Evolutionary conservation across 495 filamentous ascomycete genomes (phyloP).

Genomic region (Cercophora newfieldiana): DNA sequence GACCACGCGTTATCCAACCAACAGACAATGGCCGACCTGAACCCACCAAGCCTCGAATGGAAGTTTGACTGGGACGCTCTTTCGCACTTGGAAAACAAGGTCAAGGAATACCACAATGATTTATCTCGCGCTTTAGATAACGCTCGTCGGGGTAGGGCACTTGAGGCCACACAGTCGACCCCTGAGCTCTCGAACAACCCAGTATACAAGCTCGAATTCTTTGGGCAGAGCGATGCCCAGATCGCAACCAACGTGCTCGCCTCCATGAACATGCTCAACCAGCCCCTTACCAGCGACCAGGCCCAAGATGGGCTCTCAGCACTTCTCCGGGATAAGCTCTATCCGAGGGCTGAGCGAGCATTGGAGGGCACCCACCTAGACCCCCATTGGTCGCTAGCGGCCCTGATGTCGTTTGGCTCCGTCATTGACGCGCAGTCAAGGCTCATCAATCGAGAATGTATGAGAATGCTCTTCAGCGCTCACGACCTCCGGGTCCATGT

Average conservation of each 20-base stretch:
- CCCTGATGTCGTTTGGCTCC: constrained; percentile 74
- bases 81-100: constrained; percentile 59
- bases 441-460: constrained; percentile 72
- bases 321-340: constrained; percentile 34
- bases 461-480: constrained; percentile 76
- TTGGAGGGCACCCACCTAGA: constrained; percentile 45
- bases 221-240: constrained; percentile 50
- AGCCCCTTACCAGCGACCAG: constrained; percentile 26
- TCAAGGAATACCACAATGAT: constrained; percentile 61
- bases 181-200: not conserved
- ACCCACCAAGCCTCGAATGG: constrained; percentile 65
- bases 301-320: constrained; percentile 34
- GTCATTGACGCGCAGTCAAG: constrained; percentile 71
- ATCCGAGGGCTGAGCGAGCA: constrained; percentile 9
- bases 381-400: constrained; percentile 69
- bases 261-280: constrained; percentile 50
- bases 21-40: constrained; percentile 44
- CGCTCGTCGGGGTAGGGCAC: not conserved
- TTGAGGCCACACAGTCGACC: not conserved
- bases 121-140: constrained; percentile 43
- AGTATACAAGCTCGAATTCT: constrained; percentile 43
- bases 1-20: constrained; percentile 68
- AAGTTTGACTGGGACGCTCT: constrained; percentile 76
- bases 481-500: constrained; percentile 77
- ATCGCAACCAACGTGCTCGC: constrained; percentile 50